Conservation (phyloP, 805 yeast species). For the Candida broadrunensis region DNA sequence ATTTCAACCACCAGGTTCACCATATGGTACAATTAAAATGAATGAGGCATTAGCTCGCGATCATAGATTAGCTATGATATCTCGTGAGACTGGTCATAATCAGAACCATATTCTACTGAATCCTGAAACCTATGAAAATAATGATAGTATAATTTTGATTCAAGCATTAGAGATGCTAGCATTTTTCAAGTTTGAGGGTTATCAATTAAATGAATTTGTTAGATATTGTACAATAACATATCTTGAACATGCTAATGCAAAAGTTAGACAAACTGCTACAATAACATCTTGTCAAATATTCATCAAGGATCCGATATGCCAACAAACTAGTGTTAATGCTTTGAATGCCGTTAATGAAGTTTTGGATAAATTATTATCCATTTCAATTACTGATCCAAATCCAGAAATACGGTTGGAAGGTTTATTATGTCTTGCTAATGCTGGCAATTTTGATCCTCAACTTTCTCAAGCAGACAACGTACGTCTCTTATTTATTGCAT, state of each 20-base stretch:
- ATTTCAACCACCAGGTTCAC: constrained; percentile 84
- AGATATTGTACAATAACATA: constrained; percentile 80
- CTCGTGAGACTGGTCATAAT: constrained; percentile 60
- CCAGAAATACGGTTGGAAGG: constrained; percentile 84
- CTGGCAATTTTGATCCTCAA: constrained; percentile 82
- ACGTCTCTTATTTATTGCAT: constrained; percentile 76
- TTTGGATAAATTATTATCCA: constrained; percentile 70
- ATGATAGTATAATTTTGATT: constrained; percentile 51
- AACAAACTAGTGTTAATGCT: constrained; percentile 77
- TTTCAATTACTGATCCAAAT: constrained; percentile 85
- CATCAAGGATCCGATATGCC: constrained; percentile 76
- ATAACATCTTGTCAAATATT: constrained; percentile 77
- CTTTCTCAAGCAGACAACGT: constrained; percentile 92
- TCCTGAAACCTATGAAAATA: constrained; percentile 28
- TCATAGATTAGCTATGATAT: constrained; percentile 70
- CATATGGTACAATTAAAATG: constrained; percentile 59
- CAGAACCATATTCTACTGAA: constrained; percentile 30
- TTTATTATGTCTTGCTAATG: constrained; percentile 56
- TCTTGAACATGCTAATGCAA: constrained; percentile 74
- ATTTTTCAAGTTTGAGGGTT: constrained; percentile 69
- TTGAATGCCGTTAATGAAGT: constrained; percentile 82
- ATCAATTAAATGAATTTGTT: constrained; percentile 83
- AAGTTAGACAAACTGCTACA: constrained; percentile 81
- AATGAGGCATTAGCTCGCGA: constrained; percentile 67
- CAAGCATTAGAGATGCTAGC: constrained; percentile 79